Evolutionary conservation across 2,329 filamentous ascomycete species (phyloP), one percentile per base, ranked within the genome.

Genomic region (Xylaria sp.): DNA sequence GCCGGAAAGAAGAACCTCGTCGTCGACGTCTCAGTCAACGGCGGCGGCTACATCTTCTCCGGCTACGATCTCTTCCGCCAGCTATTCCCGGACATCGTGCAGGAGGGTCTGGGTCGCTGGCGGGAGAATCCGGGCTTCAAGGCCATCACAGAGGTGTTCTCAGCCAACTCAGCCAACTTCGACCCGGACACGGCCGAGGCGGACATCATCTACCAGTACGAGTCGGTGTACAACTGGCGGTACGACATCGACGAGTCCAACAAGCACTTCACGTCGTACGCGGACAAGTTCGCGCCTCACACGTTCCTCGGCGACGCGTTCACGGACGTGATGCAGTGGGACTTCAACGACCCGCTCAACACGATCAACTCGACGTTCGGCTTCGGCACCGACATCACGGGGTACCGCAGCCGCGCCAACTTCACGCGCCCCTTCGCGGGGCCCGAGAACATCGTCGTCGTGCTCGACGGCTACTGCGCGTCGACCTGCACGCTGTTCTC

Each of bases 381-480:
- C 63, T 69, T 81, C 53, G 81, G 79, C 62, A 83, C 84, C 65
- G 80, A 83, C 34, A 81, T 88, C 60, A 83, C 82, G 2, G 86
- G 85, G 56, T 87, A 86, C 73, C 78, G 82, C 57, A 81, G 80
- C 70, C 81, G 82, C 14, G 74, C 79, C 19, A 84, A 85, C 72
- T 81, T 84, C 51, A 80, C 83, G 0, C 80, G 83, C 70, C 87
- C 86, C 1, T 90, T 90, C 75, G 81, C 80, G 0, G 80, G 75
- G 1, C 77, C 86, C 2, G 85, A 89, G 65, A 84, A 90, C 74
- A 84, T 90, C 53, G 80, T 89, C 48, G 77, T 90, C 19, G 80
- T 89, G n/a, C 84, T 85, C 60, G 88, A 89, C 72, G 87, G 87
- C 39, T 83, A 85, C 72, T 90, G 88, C 75, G 84, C 84, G 24